A percentile compares a stretch with the other conserved stretches of the same genome.
phyloP scores from a whole-genome alignment of 805 yeast genomes.

The Ogataea trehalophila region DNA sequence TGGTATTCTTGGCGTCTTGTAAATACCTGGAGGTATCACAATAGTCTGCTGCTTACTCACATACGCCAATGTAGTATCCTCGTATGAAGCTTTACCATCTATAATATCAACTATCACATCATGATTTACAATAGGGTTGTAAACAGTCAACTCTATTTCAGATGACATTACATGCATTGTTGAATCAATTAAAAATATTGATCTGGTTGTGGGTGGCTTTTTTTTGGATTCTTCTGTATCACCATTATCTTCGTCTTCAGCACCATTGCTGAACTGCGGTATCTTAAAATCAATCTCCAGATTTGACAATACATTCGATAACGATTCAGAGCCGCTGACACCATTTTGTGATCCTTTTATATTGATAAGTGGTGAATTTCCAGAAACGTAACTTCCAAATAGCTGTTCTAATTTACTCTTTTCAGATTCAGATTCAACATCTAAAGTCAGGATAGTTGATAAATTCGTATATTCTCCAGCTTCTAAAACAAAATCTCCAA shows the following conservation, averaged over 20 bases:
- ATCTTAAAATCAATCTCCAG: conserved; percentile 26
- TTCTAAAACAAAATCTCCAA: conserved; percentile 22
- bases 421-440: conserved; percentile 9
- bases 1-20: conserved; percentile 46
- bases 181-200: conserved; percentile 40
- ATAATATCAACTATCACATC: conserved; percentile 37
- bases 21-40: conserved; percentile 47
- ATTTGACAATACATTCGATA: conserved; percentile 23
- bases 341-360: conserved; percentile 26
- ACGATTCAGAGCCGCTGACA: conserved; percentile 18
- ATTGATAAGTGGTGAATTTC: conserved; percentile 29
- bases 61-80: conserved; percentile 43
- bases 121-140: conserved; percentile 49
- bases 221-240: conserved; percentile 2
- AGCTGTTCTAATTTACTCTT: conserved; percentile 29
- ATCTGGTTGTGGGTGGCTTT: conserved; percentile 20
- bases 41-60: conserved; percentile 37
- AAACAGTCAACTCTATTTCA: conserved; percentile 48
- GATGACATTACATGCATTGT: conserved; percentile 52
- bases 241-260: conserved; percentile 2
- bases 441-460: conserved; percentile 18
- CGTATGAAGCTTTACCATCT: conserved; percentile 44
- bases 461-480: conserved; percentile 17
- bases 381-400: conserved; percentile 37
- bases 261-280: conserved; percentile 19